Evolutionary conservation across 495 filamentous ascomycete genomes (phyloP), one percentile per base, ranked within the genome.

Genomic region (Neurospora sp.): DNA sequence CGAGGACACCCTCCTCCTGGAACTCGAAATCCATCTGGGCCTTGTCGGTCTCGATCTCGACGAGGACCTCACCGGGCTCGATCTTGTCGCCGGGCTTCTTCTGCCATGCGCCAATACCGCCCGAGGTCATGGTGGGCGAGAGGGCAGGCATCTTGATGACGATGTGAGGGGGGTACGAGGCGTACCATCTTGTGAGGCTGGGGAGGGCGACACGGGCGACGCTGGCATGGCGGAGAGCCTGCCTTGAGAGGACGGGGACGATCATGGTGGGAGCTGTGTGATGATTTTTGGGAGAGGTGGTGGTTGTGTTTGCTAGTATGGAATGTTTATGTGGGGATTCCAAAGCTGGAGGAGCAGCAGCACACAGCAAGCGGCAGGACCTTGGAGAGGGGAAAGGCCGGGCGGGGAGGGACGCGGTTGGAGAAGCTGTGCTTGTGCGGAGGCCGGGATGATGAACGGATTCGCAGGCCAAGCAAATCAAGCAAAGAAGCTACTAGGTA

Each of bases 1-100:
- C 96, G 72, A 99, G 85, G 41, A 97, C 87, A 85, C 96, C 96
- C 80, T 99, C 96, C 75, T 99, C 96, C 83, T 99, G 96, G 83
- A 96, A 99, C 83, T 99, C 96, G 78, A 99, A 99, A 86, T 99
- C 96, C 96, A 99, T 99, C 83, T 99, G 96, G 53, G 96, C 96
- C 87, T 99, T 99, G 83, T 99, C 96, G 79, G 96, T 99, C 86
- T 99, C 96, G 80, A 99, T 98, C 86, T 99, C 96, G 39, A 98
- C 96, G 73, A 99, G 84, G n/a, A 98, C 94, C 83, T 99, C 96
- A 79, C 96, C 96, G 65, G 96, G 94, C 72, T 88, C 82, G 79
- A 99, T 90, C 70, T 84, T 78, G 81, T 99, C 96, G 80, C 96
- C 96, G 77, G 90, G 86, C 85, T 97, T 94, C 89, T 98, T 98